Evolutionary conservation across 2,329 filamentous ascomycete species (phyloP), one percentile per base, ranked within the genome.

Genomic region (Zelopaecilomyces penicillatus): DNA sequence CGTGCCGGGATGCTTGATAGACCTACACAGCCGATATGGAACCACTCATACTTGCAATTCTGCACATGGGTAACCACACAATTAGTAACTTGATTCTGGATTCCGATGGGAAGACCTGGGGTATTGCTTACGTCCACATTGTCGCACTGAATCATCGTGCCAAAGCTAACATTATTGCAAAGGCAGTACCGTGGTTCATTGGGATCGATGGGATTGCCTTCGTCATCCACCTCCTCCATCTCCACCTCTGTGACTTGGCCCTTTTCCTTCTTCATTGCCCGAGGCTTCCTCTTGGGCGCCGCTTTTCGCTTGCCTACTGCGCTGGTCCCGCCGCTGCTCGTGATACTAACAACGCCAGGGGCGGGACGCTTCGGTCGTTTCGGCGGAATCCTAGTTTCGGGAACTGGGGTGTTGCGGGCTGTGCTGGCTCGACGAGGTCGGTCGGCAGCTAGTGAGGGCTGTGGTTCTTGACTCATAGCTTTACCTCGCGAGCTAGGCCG

Each of bases 81-180:
- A 19, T 19, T 19, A 19, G 19, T 19, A 19, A 19, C 19, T 19
- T 19, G 46, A 43, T 28, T 27, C 10, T 37, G 33, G 19, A 19
- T 41, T 32, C 42, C 12, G 28, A 36, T 47, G 37, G 30, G 19
- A 39, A 36, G 43, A 39, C 33, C 37, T 35, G 46, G 44, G 47
- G 37, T 47, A 50, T 44, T 43, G 68, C 80, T 77, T 68, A 86
- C 83, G 64, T 87, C 82, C 37, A 78, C 70, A 56, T 88, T 88
- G 57, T 91, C 86, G 64, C 87, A 93, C 49, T 80, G 78, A 59
- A 93, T 87, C 87, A 93, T 93, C 19, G 76, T 81, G 43, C 87
- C 87, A 59, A 83, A 90, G 60, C 84, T 88, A 43, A 93, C 84
- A 46, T 86, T 73, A 54, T 87, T 84, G 63, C 87, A 93, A 44